A percentile compares a stretch with the other conserved stretches of the same genome.
Conservation (phyloP, 441 rosid genomes). For the Pelargonium australe region DNA sequence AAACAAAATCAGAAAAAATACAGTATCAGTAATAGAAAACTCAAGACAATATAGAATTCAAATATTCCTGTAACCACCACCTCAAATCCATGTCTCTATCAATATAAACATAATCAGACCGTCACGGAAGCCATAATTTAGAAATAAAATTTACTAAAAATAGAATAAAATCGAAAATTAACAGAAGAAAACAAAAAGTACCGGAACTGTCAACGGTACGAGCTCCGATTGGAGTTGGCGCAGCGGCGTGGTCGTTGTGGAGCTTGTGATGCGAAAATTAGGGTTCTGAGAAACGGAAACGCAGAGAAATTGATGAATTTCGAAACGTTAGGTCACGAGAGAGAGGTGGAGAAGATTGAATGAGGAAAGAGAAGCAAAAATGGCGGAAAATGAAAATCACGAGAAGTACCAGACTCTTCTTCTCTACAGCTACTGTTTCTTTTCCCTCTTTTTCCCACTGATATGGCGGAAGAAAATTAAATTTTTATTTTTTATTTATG, state of each 20-base stretch:
- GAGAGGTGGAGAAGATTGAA: constrained; percentile 31
- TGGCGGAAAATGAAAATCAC: constrained; percentile 30
- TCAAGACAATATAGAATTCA: neutral
- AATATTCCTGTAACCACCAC: neutral
- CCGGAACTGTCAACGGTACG: no score
- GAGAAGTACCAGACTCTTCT: constrained; percentile 27
- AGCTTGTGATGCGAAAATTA: neutral
- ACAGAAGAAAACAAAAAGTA: no score
- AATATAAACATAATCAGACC: no score
- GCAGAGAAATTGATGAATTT: neutral
- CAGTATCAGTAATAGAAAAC: neutral
- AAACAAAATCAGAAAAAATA: neutral
- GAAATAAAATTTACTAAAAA: no score
- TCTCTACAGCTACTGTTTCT: neutral
- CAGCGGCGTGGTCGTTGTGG: neutral
- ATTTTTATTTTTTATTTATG: neutral
- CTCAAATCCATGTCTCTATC: no score
- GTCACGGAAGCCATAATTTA: no score
- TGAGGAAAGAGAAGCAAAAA: constrained; percentile 31
- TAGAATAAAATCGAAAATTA: no score
- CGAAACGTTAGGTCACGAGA: constrained; percentile 35
- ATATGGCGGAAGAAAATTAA: constrained; percentile 28
- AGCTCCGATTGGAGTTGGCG: no score
- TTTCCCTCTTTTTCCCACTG: constrained; percentile 25
- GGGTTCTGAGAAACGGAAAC: constrained; percentile 11